Percentiles rank a stretch among this genome's conserved stretches.
phyloP scores from a whole-genome alignment of 1,139 yeast genomes.

The Candida labiduridarum region DNA sequence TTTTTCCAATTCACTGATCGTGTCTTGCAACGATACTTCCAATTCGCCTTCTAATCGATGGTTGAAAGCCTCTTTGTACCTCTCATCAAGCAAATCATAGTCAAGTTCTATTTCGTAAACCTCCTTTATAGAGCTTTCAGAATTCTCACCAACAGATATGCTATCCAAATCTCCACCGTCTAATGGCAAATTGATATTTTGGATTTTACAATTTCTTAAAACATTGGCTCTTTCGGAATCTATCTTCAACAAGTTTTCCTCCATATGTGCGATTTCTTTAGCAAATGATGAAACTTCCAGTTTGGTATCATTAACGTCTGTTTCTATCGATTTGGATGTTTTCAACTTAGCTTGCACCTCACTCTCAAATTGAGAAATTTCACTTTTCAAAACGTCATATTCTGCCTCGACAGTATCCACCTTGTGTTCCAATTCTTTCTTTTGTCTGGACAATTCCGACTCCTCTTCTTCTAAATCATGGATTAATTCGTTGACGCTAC shows the following conservation, averaged over 20 bases:
- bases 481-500: constrained; percentile 36
- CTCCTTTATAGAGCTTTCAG: constrained; percentile 38
- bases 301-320: constrained; percentile 36
- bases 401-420: constrained; percentile 54
- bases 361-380: constrained; percentile 29
- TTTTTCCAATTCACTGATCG: constrained; percentile 52
- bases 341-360: constrained; percentile 30
- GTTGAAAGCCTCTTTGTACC: constrained; percentile 40
- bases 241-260: constrained; percentile 57
- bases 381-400: constrained; percentile 45
- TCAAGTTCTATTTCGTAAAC: constrained; percentile 59
- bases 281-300: constrained; percentile 28
- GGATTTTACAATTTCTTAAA: constrained; percentile 75
- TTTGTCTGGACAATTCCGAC: constrained; percentile 29
- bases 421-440: constrained; percentile 34
- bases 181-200: constrained; percentile 68
- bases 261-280: constrained; percentile 40
- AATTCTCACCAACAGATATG: constrained; percentile 47
- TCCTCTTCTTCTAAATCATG: constrained; percentile 34
- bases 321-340: constrained; percentile 30
- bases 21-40: constrained; percentile 33
- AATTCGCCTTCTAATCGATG: constrained; percentile 52
- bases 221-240: constrained; percentile 62
- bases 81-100: constrained; percentile 50
- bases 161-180: constrained; percentile 56